A percentile compares a stretch with the other conserved stretches of the same genome.
Conservation (phyloP, 2,329 filamentous ascomycete genomes). For the Sporothrix inflata region DNA sequence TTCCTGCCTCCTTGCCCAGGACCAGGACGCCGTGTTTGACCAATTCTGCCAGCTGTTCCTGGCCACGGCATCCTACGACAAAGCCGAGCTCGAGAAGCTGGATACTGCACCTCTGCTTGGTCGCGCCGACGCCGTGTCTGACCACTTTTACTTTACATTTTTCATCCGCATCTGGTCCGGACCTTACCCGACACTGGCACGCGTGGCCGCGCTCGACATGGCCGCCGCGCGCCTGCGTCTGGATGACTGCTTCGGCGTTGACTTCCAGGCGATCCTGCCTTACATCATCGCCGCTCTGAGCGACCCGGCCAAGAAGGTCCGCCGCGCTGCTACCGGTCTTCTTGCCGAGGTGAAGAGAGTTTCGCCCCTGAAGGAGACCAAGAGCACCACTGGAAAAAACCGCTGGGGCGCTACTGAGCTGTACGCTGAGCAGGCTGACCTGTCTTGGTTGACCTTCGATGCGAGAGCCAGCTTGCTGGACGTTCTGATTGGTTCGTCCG, state of each 20-base stretch:
- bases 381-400: constrained; percentile 28
- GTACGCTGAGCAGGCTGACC: constrained; percentile 61
- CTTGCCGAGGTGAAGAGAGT: constrained; percentile 58
- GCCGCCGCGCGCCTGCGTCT: constrained; percentile 61
- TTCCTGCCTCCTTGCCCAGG: constrained; percentile 55
- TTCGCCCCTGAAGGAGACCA: constrained; percentile 43
- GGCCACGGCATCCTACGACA: constrained; percentile 51
- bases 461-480: constrained; percentile 65
- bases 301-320: constrained; percentile 75
- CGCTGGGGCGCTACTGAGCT: constrained; percentile 65
- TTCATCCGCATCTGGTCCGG: constrained; percentile 76
- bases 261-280: constrained; percentile 81
- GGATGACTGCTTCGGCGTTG: constrained; percentile 53
- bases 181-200: constrained; percentile 68
- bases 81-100: constrained; percentile 53
- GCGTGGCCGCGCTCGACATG: constrained; percentile 69
- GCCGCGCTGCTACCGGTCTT: constrained; percentile 73
- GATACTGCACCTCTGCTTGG: constrained; percentile 59
- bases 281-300: constrained; percentile 75
- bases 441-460: constrained; percentile 62
- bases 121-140: constrained; percentile 57
- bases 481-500: constrained; percentile 60
- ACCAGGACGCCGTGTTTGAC: constrained; percentile 57
- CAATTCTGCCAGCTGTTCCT: constrained; percentile 64
- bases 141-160: constrained; percentile 73